Conservation (phyloP, 2,329 filamentous ascomycete genomes). For the Trichoderma lentiforme region DNA sequence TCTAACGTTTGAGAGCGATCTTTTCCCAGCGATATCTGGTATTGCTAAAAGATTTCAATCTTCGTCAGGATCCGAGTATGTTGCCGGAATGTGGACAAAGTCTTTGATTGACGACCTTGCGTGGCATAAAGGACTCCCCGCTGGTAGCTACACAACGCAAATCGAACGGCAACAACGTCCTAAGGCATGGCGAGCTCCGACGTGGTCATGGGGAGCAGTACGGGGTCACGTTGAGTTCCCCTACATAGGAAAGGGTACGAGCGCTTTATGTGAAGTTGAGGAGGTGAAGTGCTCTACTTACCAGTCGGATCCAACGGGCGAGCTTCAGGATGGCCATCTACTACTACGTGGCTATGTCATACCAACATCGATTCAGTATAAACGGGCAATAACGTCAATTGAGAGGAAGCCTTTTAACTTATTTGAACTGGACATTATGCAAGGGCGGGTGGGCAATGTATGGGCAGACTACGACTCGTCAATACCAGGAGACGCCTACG, state of each 20-base stretch:
- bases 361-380: not conserved
- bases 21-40: conserved; percentile 22
- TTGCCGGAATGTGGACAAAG: conserved; percentile 20
- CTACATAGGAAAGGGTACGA: not conserved
- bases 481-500: not conserved
- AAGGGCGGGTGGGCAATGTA: conserved; percentile 1
- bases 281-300: not conserved
- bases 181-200: conserved; percentile 17
- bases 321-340: conserved; percentile 5
- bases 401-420: not conserved
- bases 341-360: conserved; percentile 1
- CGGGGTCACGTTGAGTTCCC: conserved; percentile 1
- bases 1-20: conserved; percentile 20
- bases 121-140: conserved; percentile 10
- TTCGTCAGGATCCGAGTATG: not conserved
- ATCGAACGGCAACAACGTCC: not conserved
- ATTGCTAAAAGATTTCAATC: conserved; percentile 18
- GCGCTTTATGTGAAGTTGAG: not conserved
- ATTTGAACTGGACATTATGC: conserved; percentile 5
- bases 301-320: conserved; percentile 14
- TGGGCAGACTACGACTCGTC: conserved; percentile 19
- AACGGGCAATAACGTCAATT: fast-evolving
- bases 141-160: not conserved
- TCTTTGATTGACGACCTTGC: conserved; percentile 15
- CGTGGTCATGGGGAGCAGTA: conserved; percentile 21